Evolutionary conservation across 306 rosid genomes (phyloP).

Genomic region (Gillenia trifoliata): DNA sequence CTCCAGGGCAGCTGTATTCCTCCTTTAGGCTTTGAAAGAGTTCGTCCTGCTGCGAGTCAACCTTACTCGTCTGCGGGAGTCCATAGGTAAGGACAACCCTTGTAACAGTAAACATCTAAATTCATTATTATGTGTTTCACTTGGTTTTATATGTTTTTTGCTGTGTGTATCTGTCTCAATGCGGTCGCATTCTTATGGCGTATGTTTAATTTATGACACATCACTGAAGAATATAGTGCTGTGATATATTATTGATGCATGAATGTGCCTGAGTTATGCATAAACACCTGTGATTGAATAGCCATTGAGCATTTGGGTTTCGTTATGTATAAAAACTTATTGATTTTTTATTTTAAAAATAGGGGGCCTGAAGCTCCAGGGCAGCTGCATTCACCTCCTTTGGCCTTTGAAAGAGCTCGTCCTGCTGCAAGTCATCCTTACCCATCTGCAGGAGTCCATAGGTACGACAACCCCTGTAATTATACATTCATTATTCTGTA

Average conservation of each 20-base stretch:
- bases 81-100: not conserved
- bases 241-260: not conserved
- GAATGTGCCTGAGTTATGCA: not conserved
- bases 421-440: slow-evolving; percentile 7
- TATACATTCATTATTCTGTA: not conserved
- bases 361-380: slow-evolving; percentile 18
- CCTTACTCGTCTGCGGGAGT: not conserved
- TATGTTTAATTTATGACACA: not conserved
- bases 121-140: not conserved
- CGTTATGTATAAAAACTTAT: not conserved
- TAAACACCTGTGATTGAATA: not conserved
- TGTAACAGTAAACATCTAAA: too few species aligned
- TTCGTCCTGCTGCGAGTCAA: not conserved
- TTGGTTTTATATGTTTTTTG: not conserved
- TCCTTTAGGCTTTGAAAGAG: not conserved
- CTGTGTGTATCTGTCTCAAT: not conserved
- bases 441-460: slow-evolving; percentile 12
- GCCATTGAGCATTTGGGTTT: not conserved
- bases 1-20: not conserved
- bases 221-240: not conserved
- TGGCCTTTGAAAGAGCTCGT: slow-evolving; percentile 6
- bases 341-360: not conserved
- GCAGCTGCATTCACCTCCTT: slow-evolving; percentile 4
- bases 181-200: not conserved
- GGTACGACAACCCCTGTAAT: not conserved